Evolutionary conservation across 345 rosid genomes (phyloP), one percentile per base, ranked within the genome.

Genomic region (Ceriops tagal): DNA sequence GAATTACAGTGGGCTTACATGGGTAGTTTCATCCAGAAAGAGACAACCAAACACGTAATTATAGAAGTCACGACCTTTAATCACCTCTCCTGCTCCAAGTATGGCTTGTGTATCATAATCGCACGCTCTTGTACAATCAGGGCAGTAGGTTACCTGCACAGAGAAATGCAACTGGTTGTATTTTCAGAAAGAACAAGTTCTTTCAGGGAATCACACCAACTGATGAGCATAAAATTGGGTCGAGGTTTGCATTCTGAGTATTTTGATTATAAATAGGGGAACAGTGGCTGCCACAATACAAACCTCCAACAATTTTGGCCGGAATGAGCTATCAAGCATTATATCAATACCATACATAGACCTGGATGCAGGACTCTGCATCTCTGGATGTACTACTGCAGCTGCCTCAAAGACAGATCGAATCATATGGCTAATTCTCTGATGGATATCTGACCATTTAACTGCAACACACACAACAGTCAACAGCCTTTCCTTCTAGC

Each of bases 41-140:
- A 92, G 88, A 60, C 95, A 92, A 21, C 96, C 97, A 60, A 92
- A 87, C 59, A 88, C 87, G 34, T 81, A 59, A 68, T 90, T 90
- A 81, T 79, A 92, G 83, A 95, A 95, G 37, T 88, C 88, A 7
- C 30, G n/a, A n/a, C 86, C 91, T 82, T 79, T 87, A 61, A 85
- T 24, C 10, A 37, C 72, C 58, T 67, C 77, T 37, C 82, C 83
- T 47, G 71, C 70, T 71, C 90, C 86, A 62, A 64, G 46, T 43
- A 91, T 32, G n/a, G 84, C 75, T 69, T 77, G 69, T 21, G 78
- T 79, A 73, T 89, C 91, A 62, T 90, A 92, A 67, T 83, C 87
- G 88, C 97, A 92, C n/a, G 93, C 96, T 78, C 96, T 85, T 73
- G 82, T 82, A 73, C 96, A 92, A 78, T 91, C 99, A 19, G 97